A percentile compares a stretch with the other conserved stretches of the same genome.
These are phyloP conservation scores for Chrysoporthe puriensis DNA, from an alignment of 2,329 filamentous ascomycete species.

Conservation along the genomic window DNA sequence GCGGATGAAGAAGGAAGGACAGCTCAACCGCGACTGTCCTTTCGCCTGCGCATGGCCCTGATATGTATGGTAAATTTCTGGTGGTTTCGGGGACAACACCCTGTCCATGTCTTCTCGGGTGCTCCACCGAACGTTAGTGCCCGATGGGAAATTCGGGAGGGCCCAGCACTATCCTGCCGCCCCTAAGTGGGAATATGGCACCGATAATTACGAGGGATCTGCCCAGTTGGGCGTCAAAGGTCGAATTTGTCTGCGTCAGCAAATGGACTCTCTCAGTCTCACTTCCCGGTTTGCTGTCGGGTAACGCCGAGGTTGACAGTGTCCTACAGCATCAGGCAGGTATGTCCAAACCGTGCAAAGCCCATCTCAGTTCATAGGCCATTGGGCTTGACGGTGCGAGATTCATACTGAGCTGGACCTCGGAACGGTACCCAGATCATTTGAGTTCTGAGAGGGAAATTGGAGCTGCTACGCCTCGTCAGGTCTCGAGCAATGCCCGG, in stretches of 20 bases:
- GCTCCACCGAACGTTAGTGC: conserved; percentile 28
- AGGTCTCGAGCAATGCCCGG: not conserved
- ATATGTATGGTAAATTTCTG: conserved; percentile 23
- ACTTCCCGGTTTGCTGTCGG: conserved; percentile 1
- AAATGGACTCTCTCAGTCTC: conserved; percentile 1
- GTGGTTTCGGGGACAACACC: conserved; percentile 16
- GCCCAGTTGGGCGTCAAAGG: conserved; percentile 22
- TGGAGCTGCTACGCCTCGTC: not conserved
- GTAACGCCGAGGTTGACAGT: not conserved
- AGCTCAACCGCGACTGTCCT: not conserved
- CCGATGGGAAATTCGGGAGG: conserved; percentile 30
- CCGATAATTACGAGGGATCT: conserved; percentile 24
- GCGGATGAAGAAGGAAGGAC: not conserved
- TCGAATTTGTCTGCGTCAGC: conserved; percentile 3
- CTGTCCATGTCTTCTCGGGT: conserved; percentile 24
- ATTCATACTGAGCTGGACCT: not conserved
- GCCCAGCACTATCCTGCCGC: conserved; percentile 16
- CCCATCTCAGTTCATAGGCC: not conserved
- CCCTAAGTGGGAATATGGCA: conserved; percentile 27
- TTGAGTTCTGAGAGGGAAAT: not conserved
- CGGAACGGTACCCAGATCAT: not conserved
- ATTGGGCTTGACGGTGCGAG: not conserved
- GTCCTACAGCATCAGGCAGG: not conserved
- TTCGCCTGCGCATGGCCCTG: not conserved
- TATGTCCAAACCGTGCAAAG: not conserved